Base-by-base conservation (phyloP, 106 monocot species). In the Triglochin maritima region DNA sequence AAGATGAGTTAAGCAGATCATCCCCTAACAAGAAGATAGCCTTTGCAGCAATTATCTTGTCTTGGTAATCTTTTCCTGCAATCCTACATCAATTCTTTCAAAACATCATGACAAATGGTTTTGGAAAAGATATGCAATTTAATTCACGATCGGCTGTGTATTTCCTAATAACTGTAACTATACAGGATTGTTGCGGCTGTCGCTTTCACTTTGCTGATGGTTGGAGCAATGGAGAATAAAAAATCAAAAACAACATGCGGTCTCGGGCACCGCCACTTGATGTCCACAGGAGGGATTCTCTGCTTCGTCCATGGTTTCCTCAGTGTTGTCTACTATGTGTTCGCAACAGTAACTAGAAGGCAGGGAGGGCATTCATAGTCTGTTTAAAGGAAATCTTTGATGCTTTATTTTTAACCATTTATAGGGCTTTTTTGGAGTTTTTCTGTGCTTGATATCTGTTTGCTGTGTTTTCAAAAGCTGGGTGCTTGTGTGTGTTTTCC, bases 1-100 rank as follows among this genome's bases (percentile, higher is more conserved):
- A 44, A 60, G 80, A 80, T 11, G 79, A 68, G 10, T 66, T 74
- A 9, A n/a, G 51, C 0, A 63, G 53, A 7, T 76, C 93, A 8
- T 76, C 74, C 3, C 61, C 86, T 10, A 82, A 78, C 78, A 83
- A 65, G 75, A 63, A 74, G 62, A 67, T 89, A 74, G 86, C 82
- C 29, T 50, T 71, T 29, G 74, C 55, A n/a, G 56, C 82, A 7
- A 63, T 94, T 2, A 29, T 80, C 51, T 56, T 94, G 49, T 86
- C 89, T 68, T 94, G 93, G 93, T 94, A 93, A 70, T 54, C 46
- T 17, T 10, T 44, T 59, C 41, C 44, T 43, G 52, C 7, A 11
- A 6, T 8, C 52, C 7, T 11, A 52, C 29, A 29, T 29, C 9
- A 11, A 52, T 52, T 52, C 52, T 52, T 7, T 52, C 52, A 8